Evolutionary conservation across 1,139 yeast species (phyloP), one percentile per base, ranked within the genome.

Genomic region (Geotrichum carabidarum): DNA sequence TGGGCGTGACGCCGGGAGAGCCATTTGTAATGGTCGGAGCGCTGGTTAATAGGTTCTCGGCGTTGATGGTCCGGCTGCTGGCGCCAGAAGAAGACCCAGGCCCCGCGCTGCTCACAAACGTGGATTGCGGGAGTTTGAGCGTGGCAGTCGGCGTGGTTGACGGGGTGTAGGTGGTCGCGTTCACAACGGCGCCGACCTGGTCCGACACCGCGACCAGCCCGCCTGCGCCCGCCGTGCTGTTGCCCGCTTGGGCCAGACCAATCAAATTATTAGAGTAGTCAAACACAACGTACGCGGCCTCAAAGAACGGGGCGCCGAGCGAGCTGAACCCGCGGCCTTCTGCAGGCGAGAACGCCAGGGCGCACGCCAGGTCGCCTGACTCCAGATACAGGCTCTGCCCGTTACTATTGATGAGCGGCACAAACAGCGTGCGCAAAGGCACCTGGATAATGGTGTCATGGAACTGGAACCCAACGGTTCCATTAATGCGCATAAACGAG

Each of bases 291-390:
- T 82, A 86, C 30, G 79, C 71, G 49, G 76, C 74, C 53, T 75
- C 73, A 54, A 87, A 62, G 60, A 86, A 81, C 1, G 87, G 76
- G 8, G 81, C 70, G 0, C 95, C 95, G 41, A 88, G 69, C 0
- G 81, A 64, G 18, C 78, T 75, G 65, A 74, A 83, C 1, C 91
- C 90, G 2, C 72, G 60, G 14, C 61, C 58, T 4, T 74, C 70
- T 46, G 79, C 75, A 0, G 90, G 86, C 36, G 76, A 67, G 49
- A 87, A 69, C 14, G 77, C 75, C 51, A 87, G 71, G 42, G 70
- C 74, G 65, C 96, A 88, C 0, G 91, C 93, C 6, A 65, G 62
- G 32, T 73, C 73, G 4, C 91, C 67, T 18, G 61, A 54, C 14
- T 78, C 71, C 62, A 84, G 83, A 22, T 72, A 72, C 49, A 84